phyloP scores from a whole-genome alignment of 495 filamentous ascomycete species.

The Bathelium albidoporum region DNA sequence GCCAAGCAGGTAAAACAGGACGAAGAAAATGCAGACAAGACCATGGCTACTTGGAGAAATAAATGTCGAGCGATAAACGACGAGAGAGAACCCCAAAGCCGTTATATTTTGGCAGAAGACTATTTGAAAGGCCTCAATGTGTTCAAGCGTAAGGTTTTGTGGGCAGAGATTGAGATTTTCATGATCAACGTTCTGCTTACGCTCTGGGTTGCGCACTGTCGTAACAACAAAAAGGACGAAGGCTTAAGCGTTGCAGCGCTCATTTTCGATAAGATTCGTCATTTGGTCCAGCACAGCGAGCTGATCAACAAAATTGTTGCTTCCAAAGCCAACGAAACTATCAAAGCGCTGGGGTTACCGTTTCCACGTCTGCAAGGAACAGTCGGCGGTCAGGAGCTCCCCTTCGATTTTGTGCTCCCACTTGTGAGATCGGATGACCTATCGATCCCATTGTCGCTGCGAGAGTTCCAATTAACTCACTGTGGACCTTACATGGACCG shows the following conservation, averaged over 20 bases:
- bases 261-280: slow-evolving; percentile 19
- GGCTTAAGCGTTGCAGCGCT: slow-evolving; percentile 23
- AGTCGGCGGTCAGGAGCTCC: slow-evolving; percentile 26
- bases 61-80: slow-evolving; percentile 17
- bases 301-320: slow-evolving; percentile 29
- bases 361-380: slow-evolving; percentile 12
- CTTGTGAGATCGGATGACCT: slow-evolving; percentile 13
- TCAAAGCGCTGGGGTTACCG: slow-evolving; percentile 27
- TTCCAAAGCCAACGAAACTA: slow-evolving; percentile 17
- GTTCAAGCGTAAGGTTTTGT: slow-evolving; percentile 24
- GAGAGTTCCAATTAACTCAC: slow-evolving; percentile 54
- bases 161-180: slow-evolving; percentile 39
- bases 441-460: slow-evolving; percentile 22
- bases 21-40: slow-evolving; percentile 27
- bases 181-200: slow-evolving; percentile 35
- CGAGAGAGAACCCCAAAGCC: slow-evolving; percentile 19
- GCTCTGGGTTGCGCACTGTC: slow-evolving; percentile 24
- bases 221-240: slow-evolving; percentile 17
- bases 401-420: slow-evolving; percentile 30
- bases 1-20: slow-evolving; percentile 31
- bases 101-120: slow-evolving; percentile 23
- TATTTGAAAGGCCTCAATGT: slow-evolving; percentile 22
- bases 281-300: slow-evolving; percentile 15
- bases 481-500: slow-evolving; percentile 68
- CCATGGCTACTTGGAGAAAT: slow-evolving; percentile 18